A percentile compares a stretch with the other conserved stretches of the same genome.
These are phyloP conservation scores for Fusarium burgessii DNA, from an alignment of 2,329 filamentous ascomycete species.

Conservation along the genomic window DNA sequence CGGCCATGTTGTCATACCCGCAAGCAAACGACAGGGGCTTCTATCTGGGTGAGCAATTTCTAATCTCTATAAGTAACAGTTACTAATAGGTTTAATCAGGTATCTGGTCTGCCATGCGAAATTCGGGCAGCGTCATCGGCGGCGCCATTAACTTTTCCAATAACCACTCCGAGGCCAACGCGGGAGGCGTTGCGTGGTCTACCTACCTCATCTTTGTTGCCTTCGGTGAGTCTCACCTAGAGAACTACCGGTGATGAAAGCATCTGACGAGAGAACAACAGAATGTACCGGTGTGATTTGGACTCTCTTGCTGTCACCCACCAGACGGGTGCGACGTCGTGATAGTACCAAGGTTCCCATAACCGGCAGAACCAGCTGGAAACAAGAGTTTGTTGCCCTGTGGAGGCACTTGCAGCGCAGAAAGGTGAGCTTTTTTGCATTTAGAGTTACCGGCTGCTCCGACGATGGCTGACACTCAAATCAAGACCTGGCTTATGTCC, in stretches of 20 bases:
- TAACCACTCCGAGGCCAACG: neutral
- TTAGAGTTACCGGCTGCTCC: fast-evolving
- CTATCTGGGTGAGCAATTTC: neutral
- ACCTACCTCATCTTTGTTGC: constrained; percentile 2
- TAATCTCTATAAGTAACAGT: fast-evolving
- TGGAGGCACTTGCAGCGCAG: neutral
- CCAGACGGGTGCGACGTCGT: neutral
- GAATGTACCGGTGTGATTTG: neutral
- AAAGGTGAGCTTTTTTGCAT: neutral
- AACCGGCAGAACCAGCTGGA: neutral
- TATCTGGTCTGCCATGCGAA: constrained; percentile 7
- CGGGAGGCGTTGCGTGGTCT: neutral
- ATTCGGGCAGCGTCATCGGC: neutral
- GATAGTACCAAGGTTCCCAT: neutral
- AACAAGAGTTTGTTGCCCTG: neutral
- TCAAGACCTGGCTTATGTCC: neutral
- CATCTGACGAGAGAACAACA: fast-evolving
- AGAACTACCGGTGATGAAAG: fast-evolving
- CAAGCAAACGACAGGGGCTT: constrained; percentile 2
- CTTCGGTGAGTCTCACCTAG: neutral
- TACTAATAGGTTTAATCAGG: neutral
- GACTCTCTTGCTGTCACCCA: neutral
- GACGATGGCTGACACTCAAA: neutral
- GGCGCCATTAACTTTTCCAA: constrained; percentile 7
- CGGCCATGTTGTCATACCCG: neutral